Base-by-base conservation (phyloP, 176 grass and related monocot species). In the Eragrostis curvula region DNA sequence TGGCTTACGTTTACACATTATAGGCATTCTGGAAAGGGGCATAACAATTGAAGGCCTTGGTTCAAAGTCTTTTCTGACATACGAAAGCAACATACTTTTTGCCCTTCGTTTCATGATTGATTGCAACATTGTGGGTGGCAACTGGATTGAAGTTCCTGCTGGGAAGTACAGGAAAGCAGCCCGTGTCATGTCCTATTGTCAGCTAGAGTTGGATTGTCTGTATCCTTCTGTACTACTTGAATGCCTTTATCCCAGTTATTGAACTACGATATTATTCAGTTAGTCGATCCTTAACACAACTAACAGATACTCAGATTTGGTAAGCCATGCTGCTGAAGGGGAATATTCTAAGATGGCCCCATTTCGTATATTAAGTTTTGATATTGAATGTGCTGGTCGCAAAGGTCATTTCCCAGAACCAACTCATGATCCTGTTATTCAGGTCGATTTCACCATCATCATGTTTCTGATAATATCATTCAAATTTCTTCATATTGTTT, bases 61-160 rank as follows among this genome's bases (percentile, higher is more conserved):
- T 83, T 95, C 87, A 15, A 98, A 91, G 80, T 88, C 79, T 87
- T 93, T 98, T 58, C 70, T 95, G 42, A 98, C 93, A 79, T 98
- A 98, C 56, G 96, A 98, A 90, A 98, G 96, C 87, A 95, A 95
- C 66, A 90, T 98, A 82, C 89, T 98, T 86, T 98, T 95, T 82
- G 96, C 96, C 30, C 96, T 98, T 61, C 88, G 96, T 44, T 95
- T 98, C 80, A 98, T 98, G 96, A 95, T 98, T 85, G 93, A 98
- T 73, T 78, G 96, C 84, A 88, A 90, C 29, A 91, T 98, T 88
- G 87, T 95, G 71, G 96, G 96, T 85, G 96, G 93, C 21, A 98
- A 98, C 84, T 98, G 96, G 93, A 95, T 98, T 86, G 96, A 98
- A 85, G 67, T 87, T 56, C 91, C 93, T 88, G 81, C 85, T 51